Evolutionary conservation across 176 grass and related monocot genomes (phyloP), one percentile per base, ranked within the genome.

Genomic region (Poa pratensis): DNA sequence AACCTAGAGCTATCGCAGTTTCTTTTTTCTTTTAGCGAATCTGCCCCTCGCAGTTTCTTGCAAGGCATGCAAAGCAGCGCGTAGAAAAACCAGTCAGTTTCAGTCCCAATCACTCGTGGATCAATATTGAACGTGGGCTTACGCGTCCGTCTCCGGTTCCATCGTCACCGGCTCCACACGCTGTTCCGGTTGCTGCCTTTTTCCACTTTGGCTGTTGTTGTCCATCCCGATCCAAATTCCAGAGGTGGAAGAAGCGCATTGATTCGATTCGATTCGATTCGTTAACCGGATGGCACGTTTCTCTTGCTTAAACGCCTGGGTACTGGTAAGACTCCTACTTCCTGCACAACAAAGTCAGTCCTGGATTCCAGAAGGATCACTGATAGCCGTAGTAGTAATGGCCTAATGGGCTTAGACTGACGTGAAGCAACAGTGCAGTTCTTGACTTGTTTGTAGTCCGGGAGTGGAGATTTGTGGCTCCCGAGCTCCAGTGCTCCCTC

Each of bases 381-480:
- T 0, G 39, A 28, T 45, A 51, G 59, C n/a, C n/a, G n/a, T n/a
- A n/a, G n/a, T n/a, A n/a, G n/a, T n/a, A n/a, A n/a, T 37, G 35
- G 1, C 32, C 9, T 20, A 37, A 14, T 46, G 40, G 12, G 69
- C n/a, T 74, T 35, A 59, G 39, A 9, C 52, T 78, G 88, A 64
- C 83, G 79, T 86, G 65, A 90, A 90, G 84, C 84, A 65, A 84
- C 54, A 6, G n/a, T 61, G 76, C 45, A 75, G 46, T 75, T 51
- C 2, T 16, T n/a, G n/a, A n/a, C n/a, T n/a, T n/a, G n/a, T n/a
- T n/a, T n/a, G n/a, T n/a, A n/a, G n/a, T n/a, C n/a, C n/a, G n/a
- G n/a, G n/a, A n/a, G n/a, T n/a, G n/a, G n/a, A n/a, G n/a, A n/a
- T n/a, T n/a, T n/a, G n/a, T n/a, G n/a, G n/a, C n/a, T n/a, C n/a